A percentile compares a stretch with the other conserved stretches of the same genome.
These are phyloP conservation scores for Nannizzia gypsea DNA, from an alignment of 2,329 filamentous ascomycete species.

Conservation along the genomic window DNA sequence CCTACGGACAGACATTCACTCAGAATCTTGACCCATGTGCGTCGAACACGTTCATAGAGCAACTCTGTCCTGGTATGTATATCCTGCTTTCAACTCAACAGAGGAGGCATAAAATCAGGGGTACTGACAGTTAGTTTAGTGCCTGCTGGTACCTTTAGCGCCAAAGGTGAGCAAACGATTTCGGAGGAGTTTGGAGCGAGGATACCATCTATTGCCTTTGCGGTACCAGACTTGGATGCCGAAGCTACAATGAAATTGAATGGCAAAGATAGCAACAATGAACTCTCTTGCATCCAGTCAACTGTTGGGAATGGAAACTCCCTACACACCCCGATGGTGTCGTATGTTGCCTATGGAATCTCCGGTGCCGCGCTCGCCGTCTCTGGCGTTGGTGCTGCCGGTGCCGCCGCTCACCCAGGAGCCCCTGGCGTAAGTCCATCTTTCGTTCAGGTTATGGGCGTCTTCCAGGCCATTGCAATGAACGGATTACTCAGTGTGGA, in stretches of 20 bases:
- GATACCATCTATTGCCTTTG: constrained; percentile 83
- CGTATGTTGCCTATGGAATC: constrained; percentile 72
- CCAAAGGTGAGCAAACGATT: constrained; percentile 59
- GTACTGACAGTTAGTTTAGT: not conserved
- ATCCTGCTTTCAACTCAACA: not conserved
- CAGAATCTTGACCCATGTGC: constrained; percentile 78
- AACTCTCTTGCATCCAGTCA: constrained; percentile 73
- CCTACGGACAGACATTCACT: constrained; percentile 71
- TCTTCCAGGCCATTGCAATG: constrained; percentile 88
- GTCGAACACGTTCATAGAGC: constrained; percentile 49
- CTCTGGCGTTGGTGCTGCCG: constrained; percentile 58
- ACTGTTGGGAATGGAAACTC: constrained; percentile 80
- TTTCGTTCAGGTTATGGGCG: constrained; percentile 73
- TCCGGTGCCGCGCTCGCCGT: constrained; percentile 71
- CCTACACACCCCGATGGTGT: constrained; percentile 59
- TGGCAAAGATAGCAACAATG: constrained; percentile 44
- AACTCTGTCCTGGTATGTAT: constrained; percentile 67
- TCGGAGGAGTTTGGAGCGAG: constrained; percentile 57
- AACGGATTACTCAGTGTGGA: constrained; percentile 92
- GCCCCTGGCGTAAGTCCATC: constrained; percentile 62
- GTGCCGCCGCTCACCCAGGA: constrained; percentile 48
- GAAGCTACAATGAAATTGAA: constrained; percentile 67
- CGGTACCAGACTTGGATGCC: constrained; percentile 79
- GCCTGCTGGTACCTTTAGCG: constrained; percentile 61
- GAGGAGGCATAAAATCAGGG: not conserved